Conservation (phyloP, 192 early-diverging fungal genomes). For the Entomortierella beljakovae region DNA sequence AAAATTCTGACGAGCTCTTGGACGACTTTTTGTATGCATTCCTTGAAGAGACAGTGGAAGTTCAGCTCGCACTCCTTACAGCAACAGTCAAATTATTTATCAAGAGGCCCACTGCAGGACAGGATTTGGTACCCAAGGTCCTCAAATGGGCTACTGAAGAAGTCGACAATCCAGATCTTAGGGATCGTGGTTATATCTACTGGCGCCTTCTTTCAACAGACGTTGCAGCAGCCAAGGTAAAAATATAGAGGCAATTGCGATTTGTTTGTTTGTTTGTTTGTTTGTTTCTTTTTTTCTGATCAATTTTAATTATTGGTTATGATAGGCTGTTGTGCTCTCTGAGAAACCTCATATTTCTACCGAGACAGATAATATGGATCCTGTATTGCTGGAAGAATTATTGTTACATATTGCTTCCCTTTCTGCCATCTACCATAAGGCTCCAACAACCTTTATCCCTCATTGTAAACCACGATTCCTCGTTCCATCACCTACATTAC, state of each 20-base stretch:
- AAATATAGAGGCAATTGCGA: neutral
- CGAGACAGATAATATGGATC: conserved; percentile 93
- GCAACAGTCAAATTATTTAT: conserved; percentile 97
- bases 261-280: neutral
- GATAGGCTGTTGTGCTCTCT: conserved; percentile 89
- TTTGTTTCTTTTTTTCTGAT: neutral
- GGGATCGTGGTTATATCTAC: conserved; percentile 98
- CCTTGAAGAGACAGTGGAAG: conserved; percentile 89
- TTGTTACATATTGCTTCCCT: conserved; percentile 88
- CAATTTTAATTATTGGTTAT: no score
- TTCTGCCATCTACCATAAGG: conserved; percentile 93
- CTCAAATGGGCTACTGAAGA: conserved; percentile 96
- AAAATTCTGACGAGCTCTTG: conserved; percentile 93
- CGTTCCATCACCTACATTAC: conserved; percentile 62
- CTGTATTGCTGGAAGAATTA: conserved; percentile 86
- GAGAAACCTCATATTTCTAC: conserved; percentile 96
- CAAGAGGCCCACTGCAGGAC: conserved; percentile 89
- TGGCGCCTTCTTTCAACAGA: conserved; percentile 97
- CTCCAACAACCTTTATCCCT: conserved; percentile 87
- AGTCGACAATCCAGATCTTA: conserved; percentile 95
- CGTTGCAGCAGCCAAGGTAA: conserved; percentile 86
- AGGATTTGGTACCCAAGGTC: conserved; percentile 94
- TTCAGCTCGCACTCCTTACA: conserved; percentile 93
- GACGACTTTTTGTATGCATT: conserved; percentile 91
- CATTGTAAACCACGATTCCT: conserved; percentile 65